phyloP scores from a whole-genome alignment of 768 basidiomycete genomes.

The Holtermanniella nyarrowii region DNA sequence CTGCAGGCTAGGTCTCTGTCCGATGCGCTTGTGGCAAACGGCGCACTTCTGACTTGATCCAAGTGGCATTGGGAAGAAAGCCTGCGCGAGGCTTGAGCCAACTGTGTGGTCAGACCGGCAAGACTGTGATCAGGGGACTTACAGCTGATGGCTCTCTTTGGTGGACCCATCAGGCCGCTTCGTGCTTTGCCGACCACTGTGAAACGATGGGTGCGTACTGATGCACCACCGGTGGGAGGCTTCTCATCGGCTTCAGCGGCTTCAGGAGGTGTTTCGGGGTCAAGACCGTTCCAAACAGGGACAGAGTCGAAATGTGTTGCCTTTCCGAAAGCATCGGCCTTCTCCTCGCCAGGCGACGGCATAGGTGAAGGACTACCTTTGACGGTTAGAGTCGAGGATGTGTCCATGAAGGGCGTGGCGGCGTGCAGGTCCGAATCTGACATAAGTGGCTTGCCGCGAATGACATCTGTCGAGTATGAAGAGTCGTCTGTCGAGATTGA shows the following conservation, averaged over 20 bases:
- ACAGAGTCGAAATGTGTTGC: background rate
- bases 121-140: conserved; percentile 6
- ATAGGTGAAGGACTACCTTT: conserved; percentile 3
- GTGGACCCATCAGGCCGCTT: conserved; percentile 13
- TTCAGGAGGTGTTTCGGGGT: background rate
- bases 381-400: conserved; percentile 10
- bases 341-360: no score
- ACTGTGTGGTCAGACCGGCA: conserved; percentile 9
- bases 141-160: conserved; percentile 32
- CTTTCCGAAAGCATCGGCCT: no score
- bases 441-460: conserved; percentile 6
- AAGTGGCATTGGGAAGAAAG: conserved; percentile 23
- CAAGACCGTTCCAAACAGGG: background rate
- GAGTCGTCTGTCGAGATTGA: conserved; percentile 1
- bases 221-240: background rate
- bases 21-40: conserved; percentile 28
- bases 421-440: conserved; percentile 11
- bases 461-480: conserved; percentile 1
- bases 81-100: conserved; percentile 26
- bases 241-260: background rate
- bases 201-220: conserved; percentile 28
- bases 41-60: conserved; percentile 18
- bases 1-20: conserved; percentile 27
- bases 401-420: conserved; percentile 8
- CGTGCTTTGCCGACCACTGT: conserved; percentile 26